phyloP scores from a whole-genome alignment of 495 filamentous ascomycete genomes.

The Daldinia decipiens region DNA sequence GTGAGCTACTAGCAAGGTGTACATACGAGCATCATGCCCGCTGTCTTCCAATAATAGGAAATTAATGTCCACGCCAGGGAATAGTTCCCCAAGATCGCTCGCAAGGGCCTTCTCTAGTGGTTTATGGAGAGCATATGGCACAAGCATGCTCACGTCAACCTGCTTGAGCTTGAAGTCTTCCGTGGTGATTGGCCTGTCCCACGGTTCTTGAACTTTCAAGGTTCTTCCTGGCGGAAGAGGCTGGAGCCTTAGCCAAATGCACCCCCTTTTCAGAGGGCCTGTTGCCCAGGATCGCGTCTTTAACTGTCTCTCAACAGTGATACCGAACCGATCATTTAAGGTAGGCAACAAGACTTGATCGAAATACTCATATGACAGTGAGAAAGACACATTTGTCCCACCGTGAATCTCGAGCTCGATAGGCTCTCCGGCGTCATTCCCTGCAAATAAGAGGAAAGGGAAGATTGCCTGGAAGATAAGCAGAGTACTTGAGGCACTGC shows the following conservation, averaged over 20 bases:
- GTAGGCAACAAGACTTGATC: slow-evolving; percentile 78
- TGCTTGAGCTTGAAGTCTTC: slow-evolving; percentile 56
- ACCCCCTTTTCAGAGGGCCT: slow-evolving; percentile 66
- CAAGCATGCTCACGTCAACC: slow-evolving; percentile 69
- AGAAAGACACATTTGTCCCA: slow-evolving; percentile 79
- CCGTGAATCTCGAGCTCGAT: slow-evolving; percentile 72
- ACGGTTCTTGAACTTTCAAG: slow-evolving; percentile 60
- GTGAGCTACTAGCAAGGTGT: slow-evolving; percentile 77
- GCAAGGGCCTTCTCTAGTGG: slow-evolving; percentile 52
- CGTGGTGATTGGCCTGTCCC: slow-evolving; percentile 22
- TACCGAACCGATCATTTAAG: slow-evolving; percentile 70
- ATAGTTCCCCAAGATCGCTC: slow-evolving; percentile 50
- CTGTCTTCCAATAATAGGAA: slow-evolving; percentile 68
- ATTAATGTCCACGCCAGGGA: slow-evolving; percentile 58
- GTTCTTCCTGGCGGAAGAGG: slow-evolving; percentile 58
- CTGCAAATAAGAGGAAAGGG: slow-evolving; percentile 75
- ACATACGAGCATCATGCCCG: slow-evolving; percentile 68
- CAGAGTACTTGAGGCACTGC: slow-evolving; percentile 63
- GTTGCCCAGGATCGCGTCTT: slow-evolving; percentile 73
- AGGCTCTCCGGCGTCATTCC: slow-evolving; percentile 51
- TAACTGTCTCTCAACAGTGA: slow-evolving; percentile 64
- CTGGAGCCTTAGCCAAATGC: slow-evolving; percentile 66
- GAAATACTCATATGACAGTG: slow-evolving; percentile 80
- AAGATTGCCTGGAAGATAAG: slow-evolving; percentile 86
- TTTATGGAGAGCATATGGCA: slow-evolving; percentile 58